Base-by-base conservation (phyloP, 2,329 filamentous ascomycete genomes). In the Alternaria metachromatica region DNA sequence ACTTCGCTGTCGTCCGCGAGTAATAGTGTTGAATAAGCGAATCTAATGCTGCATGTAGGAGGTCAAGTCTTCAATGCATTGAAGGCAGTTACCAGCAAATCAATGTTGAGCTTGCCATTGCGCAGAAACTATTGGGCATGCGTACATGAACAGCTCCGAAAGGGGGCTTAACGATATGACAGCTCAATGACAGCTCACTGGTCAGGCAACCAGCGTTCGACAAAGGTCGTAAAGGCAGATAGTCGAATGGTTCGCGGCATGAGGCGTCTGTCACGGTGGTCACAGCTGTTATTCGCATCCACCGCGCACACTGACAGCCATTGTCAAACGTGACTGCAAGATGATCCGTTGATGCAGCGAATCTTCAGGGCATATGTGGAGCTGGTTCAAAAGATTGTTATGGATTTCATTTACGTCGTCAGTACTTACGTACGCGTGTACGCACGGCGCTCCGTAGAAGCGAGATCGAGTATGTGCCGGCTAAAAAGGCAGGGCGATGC, bases 401-500 rank as follows among this genome's bases (percentile, higher is more conserved):
- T 10, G 30, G 6, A 41, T 53, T 51, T 46, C 33, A 25, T 30
- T 23, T 33, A 26, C 21, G 13, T 44, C 12, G 30, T 21, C 13
- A 30, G 18, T 33, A 26, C 25, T 18, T 62, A 37, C 49, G 49
- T 18, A 20, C 13, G 37, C 44, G 33, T 53, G 20, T 51, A 33
- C 26, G 43, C 37, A 50, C 45, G 56, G 55, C 55, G 55, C 49
- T 58, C n/a, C 13, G 9, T 30, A 21, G 51, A 26, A 41, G 30
- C 26, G 30, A 15, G 23, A 28, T 43, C 20, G 41, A 54, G 49
- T 28, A 21, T 33, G n/a, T 62, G 15, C 48, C 60, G 60, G 28
- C 23, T 37, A 62, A 58, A 62, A 58, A 48, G 21, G 25, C 30
- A 55, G 60, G 25, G 20, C 25, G 55, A 59, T 21, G 55, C 58